Base-by-base conservation (phyloP, 2,329 filamentous ascomycete genomes). In the Fusarium torulosum region DNA sequence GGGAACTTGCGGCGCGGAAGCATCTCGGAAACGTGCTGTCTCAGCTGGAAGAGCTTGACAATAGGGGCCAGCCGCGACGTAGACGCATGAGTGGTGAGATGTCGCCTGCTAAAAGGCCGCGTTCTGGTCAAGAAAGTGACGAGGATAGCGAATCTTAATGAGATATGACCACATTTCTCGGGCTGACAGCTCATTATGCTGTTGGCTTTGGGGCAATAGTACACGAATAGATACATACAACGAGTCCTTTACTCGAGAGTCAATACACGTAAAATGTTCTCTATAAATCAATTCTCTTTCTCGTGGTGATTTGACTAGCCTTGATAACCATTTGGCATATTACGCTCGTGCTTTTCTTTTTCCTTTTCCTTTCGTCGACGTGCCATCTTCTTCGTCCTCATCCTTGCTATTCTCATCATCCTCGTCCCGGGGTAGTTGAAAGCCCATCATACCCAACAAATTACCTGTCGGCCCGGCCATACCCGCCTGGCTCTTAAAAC, bases 401-500 rank as follows among this genome's bases (percentile, higher is more conserved):
- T 62, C 45, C 33, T 74, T 69, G 0, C 66, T 75, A 7, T 79
- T 76, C 1, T 80, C 80, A 35, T 88, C 85, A 25, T 86, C 89
- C 62, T 95, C 93, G 73, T 97, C 93, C 61, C 91, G 85, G 0
- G 95, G 95, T 60, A 97, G 82, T 40, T 87, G 85, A 68, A 97
- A 83, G 1, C 94, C 94, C 90, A 98, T 91, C 80, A 96, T 86
- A 8, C 90, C 90, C 73, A 99, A 85, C 62, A 99, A 82, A 75
- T 97, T 98, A 1, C 94, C 90, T 3, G 92, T 91, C 1, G 96
- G 96, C 0, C 96, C 96, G 31, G 93, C 85, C 82, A 91, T 87
- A 14, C 96, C 96, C 19, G 84, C 93, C 77, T 98, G 95, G 17
- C 92, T 90, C 75, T 97, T 96, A 79, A 99, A 94, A 72, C 93